Base-by-base conservation (phyloP, 805 yeast genomes). In the Metschnikowia borealis region DNA sequence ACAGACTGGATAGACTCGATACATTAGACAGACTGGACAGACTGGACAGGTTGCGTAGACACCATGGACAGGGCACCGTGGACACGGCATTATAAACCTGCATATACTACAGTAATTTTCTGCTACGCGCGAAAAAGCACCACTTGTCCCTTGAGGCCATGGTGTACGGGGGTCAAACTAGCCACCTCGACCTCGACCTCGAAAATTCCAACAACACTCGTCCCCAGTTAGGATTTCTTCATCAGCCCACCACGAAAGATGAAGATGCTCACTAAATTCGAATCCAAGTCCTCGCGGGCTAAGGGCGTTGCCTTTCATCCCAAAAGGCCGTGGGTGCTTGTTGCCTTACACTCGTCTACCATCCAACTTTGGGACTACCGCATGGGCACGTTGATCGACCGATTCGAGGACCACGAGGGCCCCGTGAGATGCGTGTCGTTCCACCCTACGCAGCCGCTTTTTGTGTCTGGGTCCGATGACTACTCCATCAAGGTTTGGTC, bases 331-430 rank as follows among this genome's bases (percentile, higher is more conserved):
- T 94, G 97, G 97, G 89, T 90, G 53, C 78, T 94, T 61, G 98
- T 91, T 33, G 90, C 98, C 6, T 78, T 95, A 54, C 94, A 92
- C 69, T 88, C 97, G 26, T 89, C 97, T n/a, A 90, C 97, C n/a
- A 92, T 94, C 67, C 99, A 95, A 70, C 78, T 94, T 56, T 94
- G 99, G 99, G 99, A 94, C 71, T 94, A 95, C 72, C 84, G 99
- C 64, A 94, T 94, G 99, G 99, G 99, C 40, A 90, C 97, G 3
- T 74, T 94, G 66, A 84, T 94, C 65, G 98, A 91, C 69, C 81
- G 97, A 51, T 94, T 90, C 64, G 99, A 94, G 70, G 99, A 92
- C 62, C 99, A 94, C 67, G 96, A 88, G 62, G 99, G 99, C 26
- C 98, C 99, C 2, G 99, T 94, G 23, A 84, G 99, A 71, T 84